phyloP scores from a whole-genome alignment of 305 asterid species.

The Andrographis paniculata region DNA sequence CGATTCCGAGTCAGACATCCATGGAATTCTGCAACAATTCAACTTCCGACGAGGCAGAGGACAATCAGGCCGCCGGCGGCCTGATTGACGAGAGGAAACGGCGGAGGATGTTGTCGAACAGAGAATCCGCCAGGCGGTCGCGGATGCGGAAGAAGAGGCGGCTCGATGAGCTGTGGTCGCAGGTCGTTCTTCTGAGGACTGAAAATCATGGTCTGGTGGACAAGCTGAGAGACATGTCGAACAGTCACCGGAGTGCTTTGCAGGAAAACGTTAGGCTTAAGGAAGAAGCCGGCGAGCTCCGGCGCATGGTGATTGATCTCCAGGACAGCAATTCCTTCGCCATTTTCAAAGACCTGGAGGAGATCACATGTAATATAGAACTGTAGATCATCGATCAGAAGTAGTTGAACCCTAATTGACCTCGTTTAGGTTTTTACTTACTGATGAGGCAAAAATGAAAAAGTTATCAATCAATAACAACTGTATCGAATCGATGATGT shows the following conservation, averaged over 20 bases:
- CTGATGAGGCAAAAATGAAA: slow-evolving; percentile 2
- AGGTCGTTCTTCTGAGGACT: slow-evolving; percentile 34
- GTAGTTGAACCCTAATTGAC: slow-evolving; percentile 2
- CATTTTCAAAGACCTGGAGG: slow-evolving; percentile 30
- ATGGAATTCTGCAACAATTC: not conserved
- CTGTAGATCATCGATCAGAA: not conserved
- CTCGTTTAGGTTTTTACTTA: slow-evolving; percentile 8
- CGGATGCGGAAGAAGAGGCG: slow-evolving; percentile 79
- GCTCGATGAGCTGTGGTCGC: slow-evolving; percentile 66
- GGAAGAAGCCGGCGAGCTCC: slow-evolving; percentile 46
- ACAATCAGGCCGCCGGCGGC: slow-evolving; percentile 26
- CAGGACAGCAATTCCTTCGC: slow-evolving; percentile 28
- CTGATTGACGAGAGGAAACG: slow-evolving; percentile 45
- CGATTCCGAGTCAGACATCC: not conserved
- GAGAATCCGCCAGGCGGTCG: slow-evolving; percentile 81
- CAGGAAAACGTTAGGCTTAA: slow-evolving; percentile 45
- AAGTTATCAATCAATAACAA: too few relatives aligned
- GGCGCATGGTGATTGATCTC: slow-evolving; percentile 29
- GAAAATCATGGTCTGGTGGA: slow-evolving; percentile 38
- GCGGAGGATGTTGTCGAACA: slow-evolving; percentile 67
- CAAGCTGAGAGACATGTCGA: slow-evolving; percentile 30
- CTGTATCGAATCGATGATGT: too few relatives aligned
- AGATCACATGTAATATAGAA: slow-evolving; percentile 18
- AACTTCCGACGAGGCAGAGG: slow-evolving; percentile 66
- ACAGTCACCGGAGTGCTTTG: slow-evolving; percentile 33